Percentiles rank a stretch among this genome's conserved stretches.
Conservation (phyloP, 2,329 filamentous ascomycete species). For the Ceratocystis albifundus region DNA sequence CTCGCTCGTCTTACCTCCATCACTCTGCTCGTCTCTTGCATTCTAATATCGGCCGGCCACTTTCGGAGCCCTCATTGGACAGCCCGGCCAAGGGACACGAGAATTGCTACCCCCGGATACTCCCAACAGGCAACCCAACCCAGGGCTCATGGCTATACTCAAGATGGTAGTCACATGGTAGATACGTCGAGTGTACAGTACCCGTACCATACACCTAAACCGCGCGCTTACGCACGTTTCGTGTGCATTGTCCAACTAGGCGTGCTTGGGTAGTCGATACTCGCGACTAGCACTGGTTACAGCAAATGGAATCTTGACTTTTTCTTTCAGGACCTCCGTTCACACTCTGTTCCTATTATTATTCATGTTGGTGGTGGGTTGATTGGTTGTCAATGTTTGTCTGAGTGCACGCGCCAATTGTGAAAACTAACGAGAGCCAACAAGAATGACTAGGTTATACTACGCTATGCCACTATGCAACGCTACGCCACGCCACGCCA, state of each 20-base stretch:
- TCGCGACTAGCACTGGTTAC: background rate
- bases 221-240: background rate
- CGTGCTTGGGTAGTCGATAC: background rate
- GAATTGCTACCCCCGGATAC: background rate
- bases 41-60: background rate
- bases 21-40: background rate
- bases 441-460: background rate
- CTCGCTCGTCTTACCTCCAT: background rate
- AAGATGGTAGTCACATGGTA: background rate
- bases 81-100: background rate
- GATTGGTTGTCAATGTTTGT: slow-evolving; percentile 1
- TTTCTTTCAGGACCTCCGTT: background rate
- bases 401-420: background rate
- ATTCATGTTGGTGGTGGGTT: background rate
- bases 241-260: slow-evolving; percentile 5
- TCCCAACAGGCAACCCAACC: background rate
- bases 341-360: background rate
- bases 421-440: background rate
- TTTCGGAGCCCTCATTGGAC: background rate
- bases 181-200: background rate
- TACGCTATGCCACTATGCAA: slow-evolving; percentile 5
- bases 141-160: background rate
- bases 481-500: background rate
- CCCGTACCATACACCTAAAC: background rate
- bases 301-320: background rate